Base-by-base conservation (phyloP, 1,284 basidiomycete species). In the Leccinum fallax region DNA sequence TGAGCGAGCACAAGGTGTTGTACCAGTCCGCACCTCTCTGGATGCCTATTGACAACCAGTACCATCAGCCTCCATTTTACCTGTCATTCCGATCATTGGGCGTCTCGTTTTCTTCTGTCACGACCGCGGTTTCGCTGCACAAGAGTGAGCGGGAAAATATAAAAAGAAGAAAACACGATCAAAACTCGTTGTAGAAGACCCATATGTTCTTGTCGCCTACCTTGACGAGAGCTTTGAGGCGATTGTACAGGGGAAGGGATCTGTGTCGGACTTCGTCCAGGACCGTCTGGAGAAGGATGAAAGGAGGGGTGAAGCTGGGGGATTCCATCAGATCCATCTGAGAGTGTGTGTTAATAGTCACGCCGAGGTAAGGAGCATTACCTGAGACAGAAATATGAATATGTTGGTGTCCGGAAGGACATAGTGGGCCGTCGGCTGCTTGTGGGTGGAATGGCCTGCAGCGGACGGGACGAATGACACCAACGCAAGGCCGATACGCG, bases 381-480 rank as follows among this genome's bases (percentile, higher is more conserved):
- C 83, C 82, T 98, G 95, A 48, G 94, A 88, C 11, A 99, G 82
- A 67, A 21, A 21, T 21, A 21, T 21, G 21, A 98, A 94, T 7
- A 98, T 87, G 76, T 99, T 99, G 30, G 97, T 98, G 76, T 99
- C 97, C 15, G 97, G 90, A 5, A 99, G 79, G 32, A 98, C 75
- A 74, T 91, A 96, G 73, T 98, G 94, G 0, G 91, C 88, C 59
- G 81, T 72, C 0, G 83, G 90, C 0, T 71, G 70, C 53, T 78
- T 80, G 76, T 87, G 89, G 3, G 78, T 75, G 5, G 75, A 69
- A 57, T 84, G 84, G 7, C 89, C 89, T 3, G 74, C 67, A 24
- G 69, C 69, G 81, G 53, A 77, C 75, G 30, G 80, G 77, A 53
- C 72, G 64, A 16, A 71, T 58, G 19, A 69, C 65, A 34, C 77